Evolutionary conservation across 1,139 yeast species (phyloP), one percentile per base, ranked within the genome.

Genomic region (Lodderomyces orthopsilosis): DNA sequence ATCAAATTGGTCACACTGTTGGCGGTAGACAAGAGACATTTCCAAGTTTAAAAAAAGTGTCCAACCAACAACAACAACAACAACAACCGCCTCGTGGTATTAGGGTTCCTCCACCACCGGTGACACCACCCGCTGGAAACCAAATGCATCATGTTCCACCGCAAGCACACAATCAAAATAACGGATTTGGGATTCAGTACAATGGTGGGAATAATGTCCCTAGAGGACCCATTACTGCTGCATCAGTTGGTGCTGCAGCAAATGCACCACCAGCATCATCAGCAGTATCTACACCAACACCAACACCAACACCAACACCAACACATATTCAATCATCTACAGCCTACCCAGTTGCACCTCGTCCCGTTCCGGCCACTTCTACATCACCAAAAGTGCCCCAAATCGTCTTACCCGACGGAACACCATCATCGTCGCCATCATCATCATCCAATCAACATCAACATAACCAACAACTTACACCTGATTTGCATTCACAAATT

Each of bases 1-100:
- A 30, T 15, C 15, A n/a, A 4, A 14, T 4, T 28, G 10, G 32
- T 5, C 15, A 15, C 15, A 5, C 6, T 4, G 32, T 14, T n/a
- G 17, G 17, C 32, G 4, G 19, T n/a, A 38, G 36, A 23, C 44
- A 46, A 19, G 52, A 49, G 28, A 32, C 17, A 3, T 47, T 47
- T 22, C 51, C 51, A 19, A 30, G 34, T 14, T 21, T 35, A 19
- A 35, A 35, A 9, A 14, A 23, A 22, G 28, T n/a, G 12, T 6
- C 17, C 6, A 22, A 35, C 19, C 37, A 33, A 17, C 13, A 17
- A 9, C 30, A 38, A 17, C 35, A 32, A 6, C 35, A 30, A 14
- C 19, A 32, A 17, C 14, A 4, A 17, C 23, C 6, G 17, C 6
- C 15, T 22, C 19, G 19, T 17, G 19, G 19, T 15, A 4, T 5